phyloP scores from a whole-genome alignment of 2,329 filamentous ascomycete genomes.

The Coniella vitis region DNA sequence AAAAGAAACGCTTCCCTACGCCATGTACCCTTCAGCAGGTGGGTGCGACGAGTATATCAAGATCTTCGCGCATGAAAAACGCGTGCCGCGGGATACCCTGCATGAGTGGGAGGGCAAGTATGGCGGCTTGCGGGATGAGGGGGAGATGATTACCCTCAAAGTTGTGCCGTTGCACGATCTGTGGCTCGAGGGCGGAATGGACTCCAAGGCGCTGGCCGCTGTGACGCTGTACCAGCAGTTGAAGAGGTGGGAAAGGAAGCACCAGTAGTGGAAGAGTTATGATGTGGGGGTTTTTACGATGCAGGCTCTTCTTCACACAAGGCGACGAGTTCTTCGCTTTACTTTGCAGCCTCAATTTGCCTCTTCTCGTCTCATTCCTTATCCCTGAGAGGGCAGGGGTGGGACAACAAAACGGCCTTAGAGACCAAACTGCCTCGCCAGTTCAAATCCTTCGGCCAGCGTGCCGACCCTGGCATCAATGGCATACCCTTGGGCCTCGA shows the following conservation, averaged over 20 bases:
- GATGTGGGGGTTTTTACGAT: not conserved
- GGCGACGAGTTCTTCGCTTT: not conserved
- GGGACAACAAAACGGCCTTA: slow-evolving; percentile 16
- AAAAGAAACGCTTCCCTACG: slow-evolving; percentile 34
- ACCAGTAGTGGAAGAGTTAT: not conserved
- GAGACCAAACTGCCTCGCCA: slow-evolving; percentile 53
- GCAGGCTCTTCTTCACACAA: not conserved
- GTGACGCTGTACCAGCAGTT: slow-evolving; percentile 36
- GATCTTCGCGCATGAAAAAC: slow-evolving; percentile 50
- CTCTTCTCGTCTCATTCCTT: no score
- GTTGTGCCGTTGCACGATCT: slow-evolving; percentile 49
- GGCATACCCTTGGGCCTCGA: slow-evolving; percentile 66
- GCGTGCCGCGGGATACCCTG: slow-evolving; percentile 42
- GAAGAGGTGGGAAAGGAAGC: slow-evolving; percentile 37
- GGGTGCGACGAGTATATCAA: slow-evolving; percentile 56
- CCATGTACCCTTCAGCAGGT: slow-evolving; percentile 51
- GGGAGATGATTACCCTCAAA: slow-evolving; percentile 57
- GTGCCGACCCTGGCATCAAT: slow-evolving; percentile 75
- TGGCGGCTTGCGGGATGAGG: slow-evolving; percentile 50
- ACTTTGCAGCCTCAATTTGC: no score
- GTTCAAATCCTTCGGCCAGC: slow-evolving; percentile 69
- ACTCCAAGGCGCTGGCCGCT: slow-evolving; percentile 54
- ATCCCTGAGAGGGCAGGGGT: no score
- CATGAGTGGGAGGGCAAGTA: slow-evolving; percentile 49
- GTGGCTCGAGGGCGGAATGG: slow-evolving; percentile 50